Conservation (phyloP, 2,329 filamentous ascomycete genomes). For the Beauveria bassiana region DNA sequence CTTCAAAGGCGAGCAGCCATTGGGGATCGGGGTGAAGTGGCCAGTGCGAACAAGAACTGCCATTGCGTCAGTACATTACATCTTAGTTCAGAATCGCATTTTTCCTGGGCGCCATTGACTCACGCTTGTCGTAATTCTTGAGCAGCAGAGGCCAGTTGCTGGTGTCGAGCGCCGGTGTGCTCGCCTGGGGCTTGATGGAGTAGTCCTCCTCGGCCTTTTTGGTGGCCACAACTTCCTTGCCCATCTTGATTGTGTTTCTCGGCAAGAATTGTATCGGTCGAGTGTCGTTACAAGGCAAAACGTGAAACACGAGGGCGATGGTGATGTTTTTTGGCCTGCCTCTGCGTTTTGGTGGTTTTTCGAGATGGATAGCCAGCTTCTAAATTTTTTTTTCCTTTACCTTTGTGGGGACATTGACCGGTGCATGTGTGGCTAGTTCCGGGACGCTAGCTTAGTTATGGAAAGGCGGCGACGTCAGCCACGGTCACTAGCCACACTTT, state of each 20-base stretch:
- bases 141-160: conserved; percentile 88
- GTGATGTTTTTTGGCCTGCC: conserved; percentile 2
- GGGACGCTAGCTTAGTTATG: conserved; percentile 11
- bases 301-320: conserved; percentile 11
- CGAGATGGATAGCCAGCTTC: conserved; percentile 18
- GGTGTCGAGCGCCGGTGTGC: conserved; percentile 71
- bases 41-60: conserved; percentile 85
- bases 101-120: conserved; percentile 27
- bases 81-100: conserved; percentile 3
- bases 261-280: not conserved
- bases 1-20: conserved; percentile 83
- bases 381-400: conserved; percentile 26
- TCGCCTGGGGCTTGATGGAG: conserved; percentile 85
- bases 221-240: conserved; percentile 37
- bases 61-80: conserved; percentile 17
- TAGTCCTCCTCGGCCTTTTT: conserved; percentile 58
- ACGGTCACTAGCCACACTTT: conserved; percentile 9
- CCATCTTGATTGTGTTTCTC: conserved; percentile 23
- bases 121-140: conserved; percentile 92
- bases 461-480: conserved; percentile 9
- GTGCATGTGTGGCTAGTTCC: conserved; percentile 18
- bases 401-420: conserved; percentile 23
- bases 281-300: conserved; percentile 15
- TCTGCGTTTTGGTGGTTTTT: conserved; percentile 18
- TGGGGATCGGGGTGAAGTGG: conserved; percentile 94